phyloP scores from a whole-genome alignment of 2,329 filamentous ascomycete species.

The Pezicula rhizophila region DNA sequence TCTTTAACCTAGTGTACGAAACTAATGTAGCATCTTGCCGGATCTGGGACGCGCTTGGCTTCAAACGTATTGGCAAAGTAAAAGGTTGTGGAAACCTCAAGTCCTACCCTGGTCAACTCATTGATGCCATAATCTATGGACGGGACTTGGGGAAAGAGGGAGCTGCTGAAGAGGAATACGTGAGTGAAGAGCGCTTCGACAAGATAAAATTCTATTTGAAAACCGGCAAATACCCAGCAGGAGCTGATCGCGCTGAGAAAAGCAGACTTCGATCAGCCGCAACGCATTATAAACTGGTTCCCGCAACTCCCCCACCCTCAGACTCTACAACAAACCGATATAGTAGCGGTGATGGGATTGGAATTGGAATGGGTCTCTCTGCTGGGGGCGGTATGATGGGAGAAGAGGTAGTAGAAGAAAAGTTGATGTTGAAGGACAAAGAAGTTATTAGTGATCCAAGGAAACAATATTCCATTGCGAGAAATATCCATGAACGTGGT shows the following conservation, averaged over 20 bases:
- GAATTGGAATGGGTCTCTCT: too few relatives aligned
- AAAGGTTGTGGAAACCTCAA: constrained; percentile 48
- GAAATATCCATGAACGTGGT: constrained; percentile 64
- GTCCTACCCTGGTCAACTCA: constrained; percentile 42
- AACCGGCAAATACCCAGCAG: constrained; percentile 85
- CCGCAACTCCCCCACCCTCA: constrained; percentile 21
- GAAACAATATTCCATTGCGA: constrained; percentile 84
- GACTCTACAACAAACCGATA: not conserved
- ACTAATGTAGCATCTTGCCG: constrained; percentile 66
- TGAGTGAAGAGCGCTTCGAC: constrained; percentile 94
- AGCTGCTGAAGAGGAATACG: constrained; percentile 61
- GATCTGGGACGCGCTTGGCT: constrained; percentile 69
- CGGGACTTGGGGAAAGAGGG: constrained; percentile 47
- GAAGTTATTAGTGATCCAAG: constrained; percentile 90
- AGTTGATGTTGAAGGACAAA: constrained; percentile 95
- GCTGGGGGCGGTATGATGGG: too few relatives aligned
- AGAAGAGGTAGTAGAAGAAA: constrained; percentile 46
- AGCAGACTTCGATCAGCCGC: constrained; percentile 87
- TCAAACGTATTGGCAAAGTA: constrained; percentile 66
- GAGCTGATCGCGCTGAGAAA: constrained; percentile 92
- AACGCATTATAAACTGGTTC: constrained; percentile 84
- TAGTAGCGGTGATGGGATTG: not conserved
- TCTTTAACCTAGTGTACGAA: constrained; percentile 72
- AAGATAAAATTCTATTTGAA: constrained; percentile 98
- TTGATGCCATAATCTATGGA: constrained; percentile 58